Conservation (phyloP, 129 eudicot genomes). For the Flaveria trinervia region DNA sequence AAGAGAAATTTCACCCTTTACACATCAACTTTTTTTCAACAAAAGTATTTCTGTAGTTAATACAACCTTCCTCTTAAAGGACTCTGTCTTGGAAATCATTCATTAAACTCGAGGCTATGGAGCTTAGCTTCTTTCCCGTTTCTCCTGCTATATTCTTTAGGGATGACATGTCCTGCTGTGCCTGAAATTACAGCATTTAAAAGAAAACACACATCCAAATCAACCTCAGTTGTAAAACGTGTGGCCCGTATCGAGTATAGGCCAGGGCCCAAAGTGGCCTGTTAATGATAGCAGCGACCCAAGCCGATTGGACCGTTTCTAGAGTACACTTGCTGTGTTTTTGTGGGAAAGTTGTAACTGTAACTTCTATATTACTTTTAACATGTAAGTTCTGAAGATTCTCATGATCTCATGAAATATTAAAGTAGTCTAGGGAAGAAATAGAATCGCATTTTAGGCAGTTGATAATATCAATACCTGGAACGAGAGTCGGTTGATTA, state of each 20-base stretch:
- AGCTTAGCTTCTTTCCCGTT: conserved; percentile 73
- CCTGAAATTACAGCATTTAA: conserved; percentile 40
- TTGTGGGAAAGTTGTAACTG: not conserved
- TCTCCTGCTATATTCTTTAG: conserved; percentile 80
- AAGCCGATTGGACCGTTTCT: not conserved
- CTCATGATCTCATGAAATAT: not conserved
- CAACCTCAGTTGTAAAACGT: not conserved
- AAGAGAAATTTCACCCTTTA: conserved; percentile 17
- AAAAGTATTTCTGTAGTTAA: conserved; percentile 35
- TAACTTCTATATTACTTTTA: no score
- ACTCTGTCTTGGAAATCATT: conserved; percentile 69
- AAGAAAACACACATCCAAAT: not conserved
- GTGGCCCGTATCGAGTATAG: not conserved
- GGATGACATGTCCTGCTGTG: conserved; percentile 84
- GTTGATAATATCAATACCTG: conserved; percentile 52
- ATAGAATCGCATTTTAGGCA: not conserved
- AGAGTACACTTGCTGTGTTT: not conserved
- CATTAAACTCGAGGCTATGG: conserved; percentile 63
- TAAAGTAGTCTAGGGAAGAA: not conserved
- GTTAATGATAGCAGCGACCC: not conserved
- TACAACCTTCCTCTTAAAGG: conserved; percentile 33
- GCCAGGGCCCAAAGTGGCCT: not conserved
- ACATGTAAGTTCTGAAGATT: not conserved
- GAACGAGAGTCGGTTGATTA: conserved; percentile 70
- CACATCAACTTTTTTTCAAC: conserved; percentile 16